These are phyloP conservation scores for Linum trigynum DNA, from an alignment of 345 rosid species.

Conservation along the genomic window DNA sequence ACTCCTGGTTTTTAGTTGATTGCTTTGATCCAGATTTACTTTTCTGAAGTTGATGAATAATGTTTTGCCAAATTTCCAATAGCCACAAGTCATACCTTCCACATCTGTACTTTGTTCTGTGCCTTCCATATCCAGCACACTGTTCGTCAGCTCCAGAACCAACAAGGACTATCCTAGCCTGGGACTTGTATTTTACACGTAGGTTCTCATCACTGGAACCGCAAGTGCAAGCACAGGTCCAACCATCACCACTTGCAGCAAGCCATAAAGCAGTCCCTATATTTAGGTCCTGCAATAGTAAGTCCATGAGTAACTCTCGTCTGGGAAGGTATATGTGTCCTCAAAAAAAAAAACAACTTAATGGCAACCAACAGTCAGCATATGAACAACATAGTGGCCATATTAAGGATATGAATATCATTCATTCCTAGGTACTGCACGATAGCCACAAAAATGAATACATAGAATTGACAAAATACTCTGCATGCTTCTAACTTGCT, in stretches of 20 bases:
- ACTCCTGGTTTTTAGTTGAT: too few relatives aligned
- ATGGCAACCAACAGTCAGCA: too few relatives aligned
- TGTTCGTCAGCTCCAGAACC: constrained; percentile 99
- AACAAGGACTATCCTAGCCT: constrained; percentile 65
- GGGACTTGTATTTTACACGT: constrained; percentile 43
- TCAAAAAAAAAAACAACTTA: too few relatives aligned
- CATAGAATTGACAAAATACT: background rate
- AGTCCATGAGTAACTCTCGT: background rate
- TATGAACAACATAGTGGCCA: too few relatives aligned
- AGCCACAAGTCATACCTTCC: constrained; percentile 69
- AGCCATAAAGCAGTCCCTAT: constrained; percentile 93
- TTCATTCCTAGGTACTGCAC: too few relatives aligned
- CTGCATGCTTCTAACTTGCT: too few relatives aligned
- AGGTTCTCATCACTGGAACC: constrained; percentile 16
- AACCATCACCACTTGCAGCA: constrained; percentile 78
- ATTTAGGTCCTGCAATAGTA: constrained; percentile 67
- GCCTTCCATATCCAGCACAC: constrained; percentile 98
- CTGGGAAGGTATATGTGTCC: too few relatives aligned
- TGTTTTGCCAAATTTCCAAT: too few relatives aligned
- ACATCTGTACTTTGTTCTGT: constrained; percentile 66
- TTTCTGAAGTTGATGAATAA: too few relatives aligned
- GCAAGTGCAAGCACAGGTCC: constrained; percentile 38
- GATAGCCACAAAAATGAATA: too few relatives aligned
- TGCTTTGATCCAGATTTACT: background rate
- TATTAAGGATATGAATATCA: too few relatives aligned